Evolutionary conservation across 306 rosid species (phyloP), one percentile per base, ranked within the genome.

Genomic region (Corylus americana): DNA sequence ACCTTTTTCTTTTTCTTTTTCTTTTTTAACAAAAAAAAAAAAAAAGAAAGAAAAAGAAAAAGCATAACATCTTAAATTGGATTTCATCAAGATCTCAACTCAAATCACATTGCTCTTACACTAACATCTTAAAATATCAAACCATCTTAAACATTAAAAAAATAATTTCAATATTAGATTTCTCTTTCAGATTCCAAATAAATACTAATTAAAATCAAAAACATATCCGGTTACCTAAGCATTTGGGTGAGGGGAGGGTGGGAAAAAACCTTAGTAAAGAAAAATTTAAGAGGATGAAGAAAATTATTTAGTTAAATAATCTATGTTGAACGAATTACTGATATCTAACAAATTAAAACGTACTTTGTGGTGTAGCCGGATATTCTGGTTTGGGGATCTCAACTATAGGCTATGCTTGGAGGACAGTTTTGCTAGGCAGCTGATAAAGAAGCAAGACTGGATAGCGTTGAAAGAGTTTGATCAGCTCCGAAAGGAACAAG

Each of bases 311-410:
- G 47, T 31, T 4, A 29, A 5, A 14, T 63, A 7, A 63, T 14
- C 17, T 31, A 29, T 17, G 44, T 0, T 63, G 45, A 63, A 29
- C 8, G 18, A 63, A 63, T 31, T 31, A 12, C 45, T 13, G 22
- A 63, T 63, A 45, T 63, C 42, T 67, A 9, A 67, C 49, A 67
- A 67, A 18, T 18, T 35, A 9, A 39, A 29, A 68, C 25, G 50
- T 71, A 0, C 31, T 64, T 54, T 79, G 77, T 86, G 91, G 62
- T 73, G 79, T 90, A 95, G 99, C 83, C 97, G 89, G 37, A 93
- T 93, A 85, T 95, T 91, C 85, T 95, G 99, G 99, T 91, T 95
- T 14, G 99, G 98, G 68, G 99, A 95, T 84, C 91, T 95, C 42
- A 95, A 95, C 94, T 95, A 95, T 80, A 92, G 99, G 90, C 88